phyloP scores from a whole-genome alignment of 2,329 filamentous ascomycete species.

The Colletotrichum filicis region DNA sequence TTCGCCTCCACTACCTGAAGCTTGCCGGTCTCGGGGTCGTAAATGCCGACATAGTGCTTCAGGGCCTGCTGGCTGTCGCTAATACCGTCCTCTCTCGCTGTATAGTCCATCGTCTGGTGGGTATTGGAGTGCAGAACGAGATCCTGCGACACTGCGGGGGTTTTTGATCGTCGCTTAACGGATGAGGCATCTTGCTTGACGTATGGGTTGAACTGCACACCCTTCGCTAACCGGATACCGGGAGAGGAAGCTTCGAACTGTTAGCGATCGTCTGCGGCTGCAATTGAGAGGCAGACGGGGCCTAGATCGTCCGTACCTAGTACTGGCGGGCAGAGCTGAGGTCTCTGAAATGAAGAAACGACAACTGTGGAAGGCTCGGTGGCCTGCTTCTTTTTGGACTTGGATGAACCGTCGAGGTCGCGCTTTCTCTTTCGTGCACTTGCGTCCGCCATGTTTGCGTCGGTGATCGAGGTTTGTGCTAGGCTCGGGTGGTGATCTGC shows the following conservation, averaged over 20 bases:
- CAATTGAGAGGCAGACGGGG: not conserved
- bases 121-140: conserved; percentile 67
- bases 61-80: conserved; percentile 48
- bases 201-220: conserved; percentile 60
- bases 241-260: conserved; percentile 41
- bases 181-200: conserved; percentile 49
- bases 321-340: conserved; percentile 61
- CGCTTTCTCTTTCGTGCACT: conserved; percentile 66
- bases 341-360: conserved; percentile 58
- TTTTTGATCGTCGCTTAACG: conserved; percentile 54
- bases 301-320: conserved; percentile 55
- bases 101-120: conserved; percentile 70
- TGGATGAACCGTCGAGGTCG: conserved; percentile 51
- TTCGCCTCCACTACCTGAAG: conserved; percentile 72
- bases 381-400: conserved; percentile 61
- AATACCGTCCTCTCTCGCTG: conserved; percentile 60
- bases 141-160: conserved; percentile 52
- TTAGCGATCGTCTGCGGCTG: not conserved
- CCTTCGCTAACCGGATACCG: conserved; percentile 48
- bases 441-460: conserved; percentile 49
- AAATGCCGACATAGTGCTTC: conserved; percentile 74
- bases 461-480: not conserved
- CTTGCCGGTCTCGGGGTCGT: conserved; percentile 68
- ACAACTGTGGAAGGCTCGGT: conserved; percentile 50
- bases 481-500: conserved; percentile 3